These are phyloP conservation scores for Colletotrichum filicis DNA, from an alignment of 2,329 filamentous ascomycete genomes.

Conservation along the genomic window DNA sequence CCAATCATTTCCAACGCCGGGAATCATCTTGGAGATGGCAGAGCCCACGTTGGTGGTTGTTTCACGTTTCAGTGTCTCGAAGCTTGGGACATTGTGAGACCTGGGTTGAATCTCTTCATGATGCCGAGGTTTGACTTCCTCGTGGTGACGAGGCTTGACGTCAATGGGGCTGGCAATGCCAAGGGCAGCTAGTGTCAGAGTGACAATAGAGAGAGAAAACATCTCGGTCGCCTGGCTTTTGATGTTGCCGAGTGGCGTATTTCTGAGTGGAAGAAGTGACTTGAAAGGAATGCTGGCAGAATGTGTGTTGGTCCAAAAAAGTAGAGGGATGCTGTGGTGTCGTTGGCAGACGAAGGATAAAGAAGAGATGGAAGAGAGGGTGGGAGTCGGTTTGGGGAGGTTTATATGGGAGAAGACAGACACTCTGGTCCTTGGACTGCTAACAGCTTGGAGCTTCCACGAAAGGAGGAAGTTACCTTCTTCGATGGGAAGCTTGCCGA, in stretches of 20 bases:
- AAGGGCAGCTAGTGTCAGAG: background rate
- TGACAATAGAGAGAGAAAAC: background rate
- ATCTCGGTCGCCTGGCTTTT: background rate
- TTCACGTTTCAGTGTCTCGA: background rate
- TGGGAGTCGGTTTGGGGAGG: background rate
- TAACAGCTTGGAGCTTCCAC: background rate
- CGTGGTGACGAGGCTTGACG: background rate
- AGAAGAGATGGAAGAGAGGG: background rate
- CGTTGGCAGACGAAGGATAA: background rate
- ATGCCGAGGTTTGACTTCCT: background rate
- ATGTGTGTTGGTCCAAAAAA: constrained; percentile 4
- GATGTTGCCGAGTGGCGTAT: background rate
- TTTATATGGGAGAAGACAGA: background rate
- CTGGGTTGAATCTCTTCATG: background rate
- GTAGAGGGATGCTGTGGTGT: background rate
- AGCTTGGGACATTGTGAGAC: background rate
- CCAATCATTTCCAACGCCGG: constrained; percentile 11
- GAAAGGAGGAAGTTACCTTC: background rate
- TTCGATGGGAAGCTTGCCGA: background rate
- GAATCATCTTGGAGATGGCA: background rate
- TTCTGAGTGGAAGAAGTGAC: background rate
- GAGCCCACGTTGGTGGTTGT: background rate
- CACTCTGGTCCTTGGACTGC: background rate
- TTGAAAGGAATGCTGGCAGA: background rate
- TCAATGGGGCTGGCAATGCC: background rate